Conservation (phyloP, 2,329 filamentous ascomycete species). For the Fusarium sp. region DNA sequence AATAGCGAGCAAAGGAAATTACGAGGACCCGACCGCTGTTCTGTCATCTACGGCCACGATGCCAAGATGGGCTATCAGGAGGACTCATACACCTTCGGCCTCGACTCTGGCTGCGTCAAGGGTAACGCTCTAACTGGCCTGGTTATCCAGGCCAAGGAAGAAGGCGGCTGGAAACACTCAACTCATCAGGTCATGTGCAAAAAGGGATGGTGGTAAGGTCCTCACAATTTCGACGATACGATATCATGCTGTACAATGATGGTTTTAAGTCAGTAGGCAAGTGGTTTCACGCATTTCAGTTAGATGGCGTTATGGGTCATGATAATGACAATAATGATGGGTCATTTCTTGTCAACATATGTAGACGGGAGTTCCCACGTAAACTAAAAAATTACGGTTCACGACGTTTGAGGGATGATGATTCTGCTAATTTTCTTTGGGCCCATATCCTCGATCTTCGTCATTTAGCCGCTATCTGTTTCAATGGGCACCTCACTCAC, state of each 20-base stretch:
- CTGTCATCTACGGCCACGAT: conserved; percentile 90
- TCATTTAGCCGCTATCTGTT: conserved; percentile 18
- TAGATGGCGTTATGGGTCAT: conserved; percentile 24
- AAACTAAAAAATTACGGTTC: neutral
- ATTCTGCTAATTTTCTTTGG: neutral
- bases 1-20: conserved; percentile 57
- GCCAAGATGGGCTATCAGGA: conserved; percentile 70
- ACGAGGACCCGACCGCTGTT: conserved; percentile 54
- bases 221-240: neutral
- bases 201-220: conserved; percentile 28
- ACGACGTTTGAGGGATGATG: neutral
- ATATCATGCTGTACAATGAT: conserved; percentile 7
- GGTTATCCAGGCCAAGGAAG: conserved; percentile 66
- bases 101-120: conserved; percentile 84
- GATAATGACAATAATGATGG: neutral
- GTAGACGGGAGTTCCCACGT: neutral
- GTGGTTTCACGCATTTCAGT: neutral
- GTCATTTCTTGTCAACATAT: conserved; percentile 3
- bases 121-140: conserved; percentile 80
- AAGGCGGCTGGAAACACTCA: conserved; percentile 46
- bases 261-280: neutral
- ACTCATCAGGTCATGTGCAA: conserved; percentile 54
- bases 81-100: conserved; percentile 77
- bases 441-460: conserved; percentile 26
- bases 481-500: neutral